Evolutionary conservation across 2,329 filamentous ascomycete genomes (phyloP), one percentile per base, ranked within the genome.

Genomic region (Thielaviopsis populi): DNA sequence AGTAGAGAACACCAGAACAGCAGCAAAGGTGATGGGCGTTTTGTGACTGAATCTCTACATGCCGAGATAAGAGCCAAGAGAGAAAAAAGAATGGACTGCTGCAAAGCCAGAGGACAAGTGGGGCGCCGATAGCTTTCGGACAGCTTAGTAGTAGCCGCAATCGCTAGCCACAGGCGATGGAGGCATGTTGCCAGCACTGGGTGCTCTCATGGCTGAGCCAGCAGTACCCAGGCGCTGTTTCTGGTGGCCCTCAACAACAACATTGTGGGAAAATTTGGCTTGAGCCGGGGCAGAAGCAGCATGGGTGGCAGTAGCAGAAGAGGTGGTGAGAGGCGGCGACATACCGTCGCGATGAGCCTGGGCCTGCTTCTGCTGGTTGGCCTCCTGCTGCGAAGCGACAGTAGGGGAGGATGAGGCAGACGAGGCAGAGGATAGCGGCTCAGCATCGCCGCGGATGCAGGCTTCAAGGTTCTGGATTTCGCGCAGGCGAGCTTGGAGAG

Each of bases 391-490:
- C 37, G 62, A 59, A 13, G 48, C 62, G 13, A 30, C 63, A 17
- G 48, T 67, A 30, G 65, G 61, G 10, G 59, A 63, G 11, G 62
- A 58, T 37, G 59, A 59, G 43, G 61, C 63, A 19, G 65, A 63
- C 41, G 61, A 62, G 48, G 33, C 58, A 37, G 63, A 43, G 7
- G 63, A 67, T 8, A 60, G 48, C 43, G 17, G 53, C 63, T 58
- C 30, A 17, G 56, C 19, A 64, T 66, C 73, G 66, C 69, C 70
- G 69, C 76, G 82, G 62, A 97, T 80, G 54, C 87, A 86, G 15
- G 87, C 81, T 75, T 96, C 91, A 75, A 94, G 90, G 70, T 91
- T 90, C 69, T 84, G 86, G 69, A 97, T 83, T 71, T 91, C 90
- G 69, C 84, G 86, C 69, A 97, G 83, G 69, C 85, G 86, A 62